Percentiles rank a stretch among this genome's conserved stretches.
phyloP scores from a whole-genome alignment of 805 yeast genomes.

The Starmerella etchellsii region DNA sequence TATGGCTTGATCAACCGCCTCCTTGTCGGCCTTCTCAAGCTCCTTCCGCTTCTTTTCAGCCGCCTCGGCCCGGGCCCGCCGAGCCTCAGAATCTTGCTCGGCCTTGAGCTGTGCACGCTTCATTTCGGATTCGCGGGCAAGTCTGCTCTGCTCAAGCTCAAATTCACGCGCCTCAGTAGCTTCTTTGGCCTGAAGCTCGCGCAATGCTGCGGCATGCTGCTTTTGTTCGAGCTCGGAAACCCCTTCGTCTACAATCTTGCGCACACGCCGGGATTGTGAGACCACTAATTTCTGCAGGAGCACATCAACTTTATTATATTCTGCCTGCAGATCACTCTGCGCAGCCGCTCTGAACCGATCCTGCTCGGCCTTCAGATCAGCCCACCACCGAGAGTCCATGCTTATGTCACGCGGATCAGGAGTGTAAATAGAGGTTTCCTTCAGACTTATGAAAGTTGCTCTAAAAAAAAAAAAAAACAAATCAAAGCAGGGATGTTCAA shows the following conservation, averaged over 20 bases:
- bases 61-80: neutral
- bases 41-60: conserved; percentile 20
- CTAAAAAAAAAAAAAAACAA: no score
- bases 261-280: conserved; percentile 1
- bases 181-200: neutral
- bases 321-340: neutral
- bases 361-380: neutral
- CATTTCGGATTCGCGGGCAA: neutral
- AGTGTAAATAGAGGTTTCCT: neutral
- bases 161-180: neutral
- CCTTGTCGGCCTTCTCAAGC: conserved; percentile 1
- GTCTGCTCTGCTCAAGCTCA: conserved; percentile 1
- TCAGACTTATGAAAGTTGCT: neutral
- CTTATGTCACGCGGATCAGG: neutral
- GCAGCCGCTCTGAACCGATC: neutral
- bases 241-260: neutral
- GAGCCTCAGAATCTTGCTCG: neutral
- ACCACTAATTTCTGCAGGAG: conserved; percentile 2
- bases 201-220: conserved; percentile 2
- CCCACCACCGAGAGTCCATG: conserved; percentile 2
- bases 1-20: conserved; percentile 4
- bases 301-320: conserved; percentile 4
- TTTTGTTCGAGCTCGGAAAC: conserved; percentile 2
- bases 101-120: neutral
- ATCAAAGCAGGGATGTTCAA: no score